Evolutionary conservation across 805 yeast genomes (phyloP), one percentile per base, ranked within the genome.

Genomic region (Candida sphagnicola): DNA sequence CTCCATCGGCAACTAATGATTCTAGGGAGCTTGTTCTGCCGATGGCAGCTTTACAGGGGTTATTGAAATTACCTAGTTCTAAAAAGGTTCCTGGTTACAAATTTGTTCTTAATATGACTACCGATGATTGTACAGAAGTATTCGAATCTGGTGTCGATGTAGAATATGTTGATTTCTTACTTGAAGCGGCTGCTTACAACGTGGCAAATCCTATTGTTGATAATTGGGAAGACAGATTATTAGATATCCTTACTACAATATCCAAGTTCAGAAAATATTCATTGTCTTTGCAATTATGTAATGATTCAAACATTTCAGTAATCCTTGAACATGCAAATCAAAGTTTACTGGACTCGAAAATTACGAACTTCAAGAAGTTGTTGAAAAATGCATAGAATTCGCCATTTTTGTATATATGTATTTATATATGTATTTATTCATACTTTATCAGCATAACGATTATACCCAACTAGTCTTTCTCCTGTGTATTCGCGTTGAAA

Each of bases 131-230:
- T 28, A 13, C 43, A 1, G 47, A 49, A 8, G 42, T 72, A 2
- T 78, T 74, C 39, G 47, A 51, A 5, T 64, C 72, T 8, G 81
- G 80, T 1, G 52, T 80, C 1, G 85, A 79, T 28, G 47, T 70
- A 0, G 73, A 68, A 10, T 67, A 74, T 41, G 53, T 79, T 5
- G 61, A 60, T n/a, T 70, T 75, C 42, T 71, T 63, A 39, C 35
- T 78, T 6, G 74, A 72, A 19, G 73, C 82, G 3, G 50, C 62
- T 5, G 44, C 45, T 2, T 44, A 51, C 23, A 47, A 52, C 4
- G 37, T 57, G 0, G 29, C 18, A 11, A 24, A 41, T 18, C 33
- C 42, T 8, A 21, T 34, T 5, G 43, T 48, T 4, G 36, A 42
- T 15, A 28, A 45, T 6, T 48, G 56, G 48, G 35, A 46, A 16